Base-by-base conservation (phyloP, 2,329 filamentous ascomycete genomes). In the Pseudogymnoascus sp. region DNA sequence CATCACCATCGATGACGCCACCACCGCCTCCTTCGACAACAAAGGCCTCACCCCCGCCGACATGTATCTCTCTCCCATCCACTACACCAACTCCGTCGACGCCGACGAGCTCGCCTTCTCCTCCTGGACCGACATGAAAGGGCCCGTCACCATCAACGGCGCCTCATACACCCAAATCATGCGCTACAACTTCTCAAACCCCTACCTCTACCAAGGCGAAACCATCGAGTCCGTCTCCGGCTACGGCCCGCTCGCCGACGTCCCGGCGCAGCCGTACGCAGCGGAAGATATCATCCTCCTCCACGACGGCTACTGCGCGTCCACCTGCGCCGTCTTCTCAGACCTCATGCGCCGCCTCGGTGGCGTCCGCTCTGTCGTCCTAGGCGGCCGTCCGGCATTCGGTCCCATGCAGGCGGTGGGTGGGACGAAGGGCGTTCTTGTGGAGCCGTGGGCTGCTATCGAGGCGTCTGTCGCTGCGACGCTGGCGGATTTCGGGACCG, bases 371-470 rank as follows among this genome's bases (percentile, higher is more conserved):
- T 82, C 81, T 37, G 77, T 88, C 53, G 78, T 78, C 1, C 75
- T 86, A 23, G 86, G 87, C 8, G 87, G 87, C 1, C 80, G 83
- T 1, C 81, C 86, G 0, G 73, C 75, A 10, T 68, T 76, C 0
- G 74, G 75, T 0, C 79, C 81, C 0, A 88, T 87, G 76, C 84
- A 88, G 75, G 80, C 78, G 4, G 77, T 87, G 16, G 85, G 86
- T n/a, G 87, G 86, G n/a, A 80, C 84, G 59, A 85, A 87, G 68
- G 87, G 86, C 33, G 75, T 76, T 0, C 76, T 80, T 64, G 70
- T 56, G 23, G 25, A 28, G 14, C 25, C 25, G 2, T 60, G 31
- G 31, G 21, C 10, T 2, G 21, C 37, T 1, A 35, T 33, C 21
- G 25, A 60, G n/a, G 21, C 59, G 4, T 60, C 21, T 4, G 33